Conservation (phyloP, 2,329 filamentous ascomycete species). For the Didymella keratinophila region DNA sequence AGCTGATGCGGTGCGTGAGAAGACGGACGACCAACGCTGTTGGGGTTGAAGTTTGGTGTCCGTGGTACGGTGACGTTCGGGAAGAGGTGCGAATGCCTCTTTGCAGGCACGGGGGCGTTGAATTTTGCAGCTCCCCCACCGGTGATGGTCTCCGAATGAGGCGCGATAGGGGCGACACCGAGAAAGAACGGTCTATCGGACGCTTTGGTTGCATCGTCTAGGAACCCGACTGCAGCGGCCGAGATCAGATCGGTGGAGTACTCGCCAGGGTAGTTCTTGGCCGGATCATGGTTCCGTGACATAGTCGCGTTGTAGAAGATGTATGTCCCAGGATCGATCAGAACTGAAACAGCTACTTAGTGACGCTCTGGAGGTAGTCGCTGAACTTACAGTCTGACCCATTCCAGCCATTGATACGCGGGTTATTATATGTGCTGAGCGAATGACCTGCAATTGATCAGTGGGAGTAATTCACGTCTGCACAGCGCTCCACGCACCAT, state of each 20-base stretch:
- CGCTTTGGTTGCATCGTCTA: constrained; percentile 65
- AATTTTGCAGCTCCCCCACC: constrained; percentile 37
- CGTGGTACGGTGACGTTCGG: constrained; percentile 66
- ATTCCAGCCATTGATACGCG: constrained; percentile 67
- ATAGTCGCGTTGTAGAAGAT: constrained; percentile 71
- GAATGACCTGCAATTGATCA: constrained; percentile 56
- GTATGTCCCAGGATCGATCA: constrained; percentile 73
- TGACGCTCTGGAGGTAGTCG: neutral
- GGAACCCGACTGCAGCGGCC: constrained; percentile 65
- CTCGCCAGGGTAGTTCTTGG: constrained; percentile 63
- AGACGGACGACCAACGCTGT: constrained; percentile 40
- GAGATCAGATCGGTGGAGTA: constrained; percentile 68
- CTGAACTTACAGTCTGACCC: constrained; percentile 53
- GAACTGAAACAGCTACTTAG: constrained; percentile 22
- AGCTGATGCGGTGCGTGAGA: no score
- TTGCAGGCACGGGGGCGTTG: constrained; percentile 65
- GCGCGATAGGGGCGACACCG: constrained; percentile 70
- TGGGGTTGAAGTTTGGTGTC: constrained; percentile 71
- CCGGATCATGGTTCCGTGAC: constrained; percentile 65
- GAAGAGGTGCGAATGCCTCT: constrained; percentile 70
- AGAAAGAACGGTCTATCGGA: constrained; percentile 71
- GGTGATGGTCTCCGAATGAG: constrained; percentile 57
- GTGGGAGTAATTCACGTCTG: neutral
- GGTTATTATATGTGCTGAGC: constrained; percentile 66
- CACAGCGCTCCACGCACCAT: constrained; percentile 41